Conservation (phyloP, 495 filamentous ascomycete species). For the Xylaria castorea region DNA sequence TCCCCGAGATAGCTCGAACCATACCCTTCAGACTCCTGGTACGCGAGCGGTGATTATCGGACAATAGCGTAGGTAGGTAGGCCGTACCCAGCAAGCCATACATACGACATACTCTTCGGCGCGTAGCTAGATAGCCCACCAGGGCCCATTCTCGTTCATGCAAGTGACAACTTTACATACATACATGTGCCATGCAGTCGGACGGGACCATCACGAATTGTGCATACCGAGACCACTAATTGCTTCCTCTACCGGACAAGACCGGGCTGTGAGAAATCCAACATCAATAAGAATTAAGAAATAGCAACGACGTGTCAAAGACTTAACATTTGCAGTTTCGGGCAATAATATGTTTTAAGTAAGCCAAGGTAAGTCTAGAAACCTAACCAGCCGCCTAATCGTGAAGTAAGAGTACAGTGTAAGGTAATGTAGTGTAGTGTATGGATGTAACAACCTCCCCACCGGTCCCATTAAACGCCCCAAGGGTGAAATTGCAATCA, state of each 20-base stretch:
- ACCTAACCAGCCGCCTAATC: neutral
- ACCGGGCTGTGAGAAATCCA: neutral
- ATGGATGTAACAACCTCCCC: neutral
- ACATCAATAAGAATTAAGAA: neutral
- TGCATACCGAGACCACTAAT: neutral
- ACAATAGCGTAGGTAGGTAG: neutral
- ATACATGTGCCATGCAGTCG: neutral
- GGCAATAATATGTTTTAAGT: neutral
- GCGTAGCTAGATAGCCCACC: neutral
- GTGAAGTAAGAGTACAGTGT: conserved; percentile 10
- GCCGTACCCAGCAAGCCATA: neutral
- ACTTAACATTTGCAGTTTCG: neutral
- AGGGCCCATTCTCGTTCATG: neutral
- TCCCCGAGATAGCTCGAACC: neutral
- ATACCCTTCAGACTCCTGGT: neutral
- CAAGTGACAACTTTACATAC: conserved; percentile 2
- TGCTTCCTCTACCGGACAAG: neutral
- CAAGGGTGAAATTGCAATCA: neutral
- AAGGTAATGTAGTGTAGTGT: neutral
- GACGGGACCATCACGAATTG: neutral
- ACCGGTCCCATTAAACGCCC: neutral
- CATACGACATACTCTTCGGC: neutral
- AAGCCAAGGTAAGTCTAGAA: neutral
- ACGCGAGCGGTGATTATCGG: neutral
- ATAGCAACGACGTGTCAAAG: neutral